Base-by-base conservation (phyloP, 371 early-diverging fungal genomes). In the Syncephalastrum racemosum region DNA sequence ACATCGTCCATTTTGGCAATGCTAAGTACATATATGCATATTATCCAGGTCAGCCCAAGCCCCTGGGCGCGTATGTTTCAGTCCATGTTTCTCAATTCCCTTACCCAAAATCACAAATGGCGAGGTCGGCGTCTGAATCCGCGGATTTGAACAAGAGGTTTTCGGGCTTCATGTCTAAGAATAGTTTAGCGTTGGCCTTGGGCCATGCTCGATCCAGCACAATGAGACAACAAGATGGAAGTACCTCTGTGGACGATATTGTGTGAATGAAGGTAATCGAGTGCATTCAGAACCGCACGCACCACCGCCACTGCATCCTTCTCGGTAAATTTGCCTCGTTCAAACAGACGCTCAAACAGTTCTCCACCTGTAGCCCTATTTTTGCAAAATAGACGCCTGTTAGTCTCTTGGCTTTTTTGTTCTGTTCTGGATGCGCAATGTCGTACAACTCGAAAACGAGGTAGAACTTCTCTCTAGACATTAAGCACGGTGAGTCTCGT, bases 311-410 rank as follows among this genome's bases (percentile, higher is more conserved):
- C 84, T 0, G 94, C 94, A 62, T 96, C 95, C 39, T 81, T 80
- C 62, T 96, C 97, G 2, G 93, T 87, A 55, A 92, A 94, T 53
- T 81, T 82, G 4, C 95, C 97, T 25, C 84, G 82, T 36, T 88
- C 84, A 60, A 89, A 80, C 46, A 96, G 87, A 50, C 89, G 83
- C 47, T 94, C 90, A 71, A 96, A 95, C 48, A 96, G 77, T 71
- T 95, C 95, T 31, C 95, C 95, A 39, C 95, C 96, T 44, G 84
- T 82, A 23, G 85, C 89, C 18, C 83, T 86, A 59, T 46, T 22
- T 19, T 39, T 27, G 3, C 13, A 22, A 49, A 10, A 20, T 22
- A 7, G 43, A 44, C 45, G 19, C 25, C n/a, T 23, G 27, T 44
- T 25, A 27, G 43, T 2, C 8, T 43, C 40, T 24, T 27, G 23